These are phyloP conservation scores for Cutaneotrichosporon sp. DNA, from an alignment of 1,284 basidiomycete genomes.

Conservation along the genomic window DNA sequence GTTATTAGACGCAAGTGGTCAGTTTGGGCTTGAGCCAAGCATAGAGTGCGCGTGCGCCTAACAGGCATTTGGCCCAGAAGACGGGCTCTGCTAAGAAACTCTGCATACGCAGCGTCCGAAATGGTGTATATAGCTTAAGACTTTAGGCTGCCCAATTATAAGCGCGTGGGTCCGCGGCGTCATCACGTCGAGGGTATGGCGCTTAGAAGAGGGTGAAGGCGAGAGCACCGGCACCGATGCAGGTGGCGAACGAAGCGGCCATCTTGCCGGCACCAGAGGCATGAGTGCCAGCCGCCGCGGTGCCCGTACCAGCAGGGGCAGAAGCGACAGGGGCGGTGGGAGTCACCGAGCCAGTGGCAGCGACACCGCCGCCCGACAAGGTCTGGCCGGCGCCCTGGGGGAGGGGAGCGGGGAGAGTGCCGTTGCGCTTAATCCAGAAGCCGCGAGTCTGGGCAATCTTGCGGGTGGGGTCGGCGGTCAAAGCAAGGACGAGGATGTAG, in stretches of 20 bases:
- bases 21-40: too few relatives aligned
- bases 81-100: not conserved
- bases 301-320: not conserved
- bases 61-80: not conserved
- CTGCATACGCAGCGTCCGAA: not conserved
- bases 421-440: conserved; percentile 21
- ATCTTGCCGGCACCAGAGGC: conserved; percentile 27
- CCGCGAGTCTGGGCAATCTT: conserved; percentile 23
- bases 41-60: too few relatives aligned
- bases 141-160: conserved; percentile 2
- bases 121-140: not conserved
- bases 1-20: too few relatives aligned
- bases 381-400: conserved; percentile 22
- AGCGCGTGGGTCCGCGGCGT: conserved; percentile 1
- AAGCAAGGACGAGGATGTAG: conserved; percentile 23
- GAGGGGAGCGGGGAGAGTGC: conserved; percentile 21
- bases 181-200: not conserved
- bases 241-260: conserved; percentile 27
- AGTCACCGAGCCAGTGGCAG: conserved; percentile 26
- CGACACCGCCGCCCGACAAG: conserved; percentile 27
- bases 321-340: conserved; percentile 11
- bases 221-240: conserved; percentile 32
- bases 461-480: conserved; percentile 14
- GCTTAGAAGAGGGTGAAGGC: conserved; percentile 21
- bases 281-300: conserved; percentile 33